Base-by-base conservation (phyloP, 139 green algal species). In the Diplosphaera chodatii region DNA sequence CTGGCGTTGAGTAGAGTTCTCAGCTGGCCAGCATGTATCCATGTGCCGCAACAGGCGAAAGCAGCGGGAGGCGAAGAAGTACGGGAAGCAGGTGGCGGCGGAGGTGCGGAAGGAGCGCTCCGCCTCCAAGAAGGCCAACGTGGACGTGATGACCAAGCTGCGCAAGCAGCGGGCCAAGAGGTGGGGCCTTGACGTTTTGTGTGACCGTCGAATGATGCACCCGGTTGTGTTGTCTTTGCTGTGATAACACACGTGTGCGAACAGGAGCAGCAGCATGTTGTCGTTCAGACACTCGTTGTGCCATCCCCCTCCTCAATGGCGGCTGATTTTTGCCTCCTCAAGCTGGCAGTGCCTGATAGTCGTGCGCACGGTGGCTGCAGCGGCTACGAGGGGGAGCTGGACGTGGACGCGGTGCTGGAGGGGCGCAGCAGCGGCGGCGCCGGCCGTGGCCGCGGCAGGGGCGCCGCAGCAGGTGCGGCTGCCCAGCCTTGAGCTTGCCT, bases 51-150 rank as follows among this genome's bases (percentile, higher is more conserved):
- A 68, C 85, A 93, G 88, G 69, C 83, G 87, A 29, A 98, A 97
- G 83, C 82, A 92, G 75, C 84, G 94, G 3, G 91, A 97, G 79
- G 59, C 74, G 32, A 99, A 98, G 90, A 86, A 85, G 69, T 98
- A 92, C 75, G 71, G 72, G 63, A 98, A 98, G 83, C 83, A 94
- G 76, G 89, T 98, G 69, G 83, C 92, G 78, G 87, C 86, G 21
- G 90, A 94, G 78, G 89, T 88, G 69, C 37, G 83, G 33, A 97
- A 96, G 76, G 90, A 98, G 81, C 82, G 87, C 16, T 78, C 77
- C 28, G 74, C 88, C 63, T 71, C 85, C 16, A 96, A 96, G 84
- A 98, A 98, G 82, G 56, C 79, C 13, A 74, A 84, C 56, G 93
- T 97, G 64, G 76, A 86, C 18, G 75, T 82, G 31, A 78, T 98